phyloP scores from a whole-genome alignment of 129 eudicot genomes.

The Sambucus nigra region DNA sequence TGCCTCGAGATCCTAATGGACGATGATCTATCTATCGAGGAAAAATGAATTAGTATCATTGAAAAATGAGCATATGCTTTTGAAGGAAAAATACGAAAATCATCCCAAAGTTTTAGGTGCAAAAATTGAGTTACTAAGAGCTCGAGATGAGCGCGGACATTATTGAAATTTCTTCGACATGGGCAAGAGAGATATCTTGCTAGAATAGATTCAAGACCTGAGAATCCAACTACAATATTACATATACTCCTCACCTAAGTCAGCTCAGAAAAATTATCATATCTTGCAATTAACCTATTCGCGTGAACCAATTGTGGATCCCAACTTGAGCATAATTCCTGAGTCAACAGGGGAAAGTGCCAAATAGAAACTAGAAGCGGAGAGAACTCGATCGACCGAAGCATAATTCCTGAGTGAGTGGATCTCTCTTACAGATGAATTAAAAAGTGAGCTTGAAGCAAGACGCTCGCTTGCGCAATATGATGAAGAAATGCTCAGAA shows the following conservation, averaged over 20 bases:
- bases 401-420: constrained; percentile 70
- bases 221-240: constrained; percentile 74
- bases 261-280: constrained; percentile 28
- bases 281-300: constrained; percentile 51
- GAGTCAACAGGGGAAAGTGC: constrained; percentile 44
- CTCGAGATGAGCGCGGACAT: constrained; percentile 67
- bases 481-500: constrained; percentile 70
- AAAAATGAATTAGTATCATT: constrained; percentile 61
- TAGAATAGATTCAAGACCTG: constrained; percentile 85
- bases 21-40: constrained; percentile 71
- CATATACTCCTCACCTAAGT: constrained; percentile 44
- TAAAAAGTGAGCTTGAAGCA: constrained; percentile 54
- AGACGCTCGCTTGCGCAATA: constrained; percentile 38
- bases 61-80: constrained; percentile 63
- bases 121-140: constrained; percentile 54
- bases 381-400: constrained; percentile 55
- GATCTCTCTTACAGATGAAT: constrained; percentile 67
- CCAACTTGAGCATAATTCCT: constrained; percentile 26
- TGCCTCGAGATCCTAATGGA: constrained; percentile 91
- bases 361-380: constrained; percentile 55
- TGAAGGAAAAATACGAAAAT: constrained; percentile 78
- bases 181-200: constrained; percentile 87
- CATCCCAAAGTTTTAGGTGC: constrained; percentile 75
- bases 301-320: constrained; percentile 29
- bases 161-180: constrained; percentile 66